Percentiles rank a stretch among this genome's conserved stretches.
Evolutionary conservation across 2,329 filamentous ascomycete genomes (phyloP).

Genomic region (Cladosporium sp.): DNA sequence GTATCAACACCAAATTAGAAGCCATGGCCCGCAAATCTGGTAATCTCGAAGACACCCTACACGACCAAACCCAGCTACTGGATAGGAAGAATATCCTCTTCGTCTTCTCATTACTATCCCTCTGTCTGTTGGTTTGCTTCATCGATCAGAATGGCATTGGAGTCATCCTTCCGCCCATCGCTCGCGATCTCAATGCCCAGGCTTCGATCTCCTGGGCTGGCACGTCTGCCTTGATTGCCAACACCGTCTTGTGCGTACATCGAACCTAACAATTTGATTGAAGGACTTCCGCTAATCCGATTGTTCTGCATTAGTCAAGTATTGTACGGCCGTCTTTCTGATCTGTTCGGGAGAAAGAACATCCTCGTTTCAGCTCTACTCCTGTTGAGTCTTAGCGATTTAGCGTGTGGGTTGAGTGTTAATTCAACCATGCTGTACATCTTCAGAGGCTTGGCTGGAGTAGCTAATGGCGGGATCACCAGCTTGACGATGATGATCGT

Average conservation of each 20-base stretch:
- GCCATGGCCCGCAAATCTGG: slow-evolving; percentile 5
- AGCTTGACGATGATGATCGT: slow-evolving; percentile 60
- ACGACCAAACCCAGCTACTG: slow-evolving; percentile 57
- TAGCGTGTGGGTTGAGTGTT: slow-evolving; percentile 56
- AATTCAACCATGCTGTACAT: slow-evolving; percentile 57
- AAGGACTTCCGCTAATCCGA: background rate
- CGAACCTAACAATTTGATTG: background rate
- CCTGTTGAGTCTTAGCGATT: slow-evolving; percentile 52
- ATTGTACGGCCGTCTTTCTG: slow-evolving; percentile 50
- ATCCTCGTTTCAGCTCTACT: slow-evolving; percentile 53
- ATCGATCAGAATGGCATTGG: slow-evolving; percentile 57
- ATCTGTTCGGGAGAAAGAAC: slow-evolving; percentile 47
- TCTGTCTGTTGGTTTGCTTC: slow-evolving; percentile 52
- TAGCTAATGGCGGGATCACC: slow-evolving; percentile 60
- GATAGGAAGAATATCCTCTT: slow-evolving; percentile 47
- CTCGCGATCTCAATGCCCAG: slow-evolving; percentile 35
- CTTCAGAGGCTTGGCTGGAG: slow-evolving; percentile 57
- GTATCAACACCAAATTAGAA: background rate
- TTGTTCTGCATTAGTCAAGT: slow-evolving; percentile 40
- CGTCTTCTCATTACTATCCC: slow-evolving; percentile 51
- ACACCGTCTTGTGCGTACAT: slow-evolving; percentile 49
- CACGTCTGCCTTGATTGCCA: slow-evolving; percentile 51
- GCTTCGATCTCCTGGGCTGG: slow-evolving; percentile 55
- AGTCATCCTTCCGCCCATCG: slow-evolving; percentile 35
- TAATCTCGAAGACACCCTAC: slow-evolving; percentile 39